Base-by-base conservation (phyloP, 2,329 filamentous ascomycete species). In the Monilinia vaccinii-corymbosi region DNA sequence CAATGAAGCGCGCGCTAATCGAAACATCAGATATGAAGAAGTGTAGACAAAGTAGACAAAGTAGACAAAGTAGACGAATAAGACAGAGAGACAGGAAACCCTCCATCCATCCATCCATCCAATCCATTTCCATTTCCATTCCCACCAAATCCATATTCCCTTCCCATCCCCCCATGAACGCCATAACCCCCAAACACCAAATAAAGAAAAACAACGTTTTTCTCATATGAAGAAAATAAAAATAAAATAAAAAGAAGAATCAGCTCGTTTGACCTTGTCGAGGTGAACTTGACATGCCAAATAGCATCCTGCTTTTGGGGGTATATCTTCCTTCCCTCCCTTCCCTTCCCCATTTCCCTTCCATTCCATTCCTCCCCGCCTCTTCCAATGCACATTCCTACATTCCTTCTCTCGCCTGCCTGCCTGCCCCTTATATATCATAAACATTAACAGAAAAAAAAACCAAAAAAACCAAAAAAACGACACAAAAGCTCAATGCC, bases 381-480 rank as follows among this genome's bases (percentile, higher is more conserved):
- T 38, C 49, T 38, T 38, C 32, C 25, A 53, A 21, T 42, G 7
- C 50, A 42, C 50, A 42, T 53, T 42, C 36, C 25, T 42, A 42
- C 50, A 42, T 53, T 42, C 36, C 25, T 42, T 32, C 36, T 21
- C 50, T 38, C 18, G 36, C 36, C 60, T 60, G 34, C 40, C 45
- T 13, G 36, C 36, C 60, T 60, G 34, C 40, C 45, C 45, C 45
- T 32, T 57, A 32, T 62, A 32, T 36, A 61, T 65, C 63, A 60
- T 65, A 55, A 65, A 61, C 65, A 65, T 66, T 65, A 61, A 63
- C 56, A 62, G 25, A 28, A 28, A 28, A 28, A 28, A 28, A 28
- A n/a, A n/a, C n/a, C n/a, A n/a, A n/a, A n/a, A n/a, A n/a, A n/a
- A n/a, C n/a, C n/a, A n/a, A n/a, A 3, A 55, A 31, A 42, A 53